Evolutionary conservation across 768 basidiomycete genomes (phyloP).

Genomic region (Tulasnella sp.): DNA sequence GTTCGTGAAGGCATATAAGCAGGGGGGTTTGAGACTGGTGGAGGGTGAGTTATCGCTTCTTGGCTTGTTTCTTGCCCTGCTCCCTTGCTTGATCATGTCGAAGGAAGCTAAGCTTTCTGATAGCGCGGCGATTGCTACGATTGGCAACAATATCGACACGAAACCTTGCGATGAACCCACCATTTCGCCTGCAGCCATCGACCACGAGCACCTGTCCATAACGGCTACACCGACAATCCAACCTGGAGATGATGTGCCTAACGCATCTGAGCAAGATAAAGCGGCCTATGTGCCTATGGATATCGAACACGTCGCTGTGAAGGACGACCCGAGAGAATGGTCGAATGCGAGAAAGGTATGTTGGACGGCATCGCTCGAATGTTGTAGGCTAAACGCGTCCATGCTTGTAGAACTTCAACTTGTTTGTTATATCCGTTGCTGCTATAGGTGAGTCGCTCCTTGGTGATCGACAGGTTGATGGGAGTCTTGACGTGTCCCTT

Average conservation of each 20-base stretch:
- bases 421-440: constrained; percentile 19
- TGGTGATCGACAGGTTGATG: constrained; percentile 20
- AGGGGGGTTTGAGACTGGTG: too few relatives aligned
- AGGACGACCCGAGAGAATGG: constrained; percentile 54
- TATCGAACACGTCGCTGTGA: constrained; percentile 33
- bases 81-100: too few relatives aligned
- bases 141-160: too few relatives aligned
- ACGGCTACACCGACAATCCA: neutral
- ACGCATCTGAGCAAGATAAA: neutral
- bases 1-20: too few relatives aligned
- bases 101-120: too few relatives aligned
- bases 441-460: constrained; percentile 33
- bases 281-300: constrained; percentile 18
- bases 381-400: neutral
- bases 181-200: neutral
- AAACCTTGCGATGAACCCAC: too few relatives aligned
- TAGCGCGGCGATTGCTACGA: too few relatives aligned
- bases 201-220: neutral
- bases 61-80: too few relatives aligned
- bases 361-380: neutral
- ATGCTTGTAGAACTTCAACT: constrained; percentile 26
- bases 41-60: too few relatives aligned
- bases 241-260: too few relatives aligned
- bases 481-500: constrained; percentile 30
- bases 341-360: constrained; percentile 42